phyloP scores from a whole-genome alignment of 768 basidiomycete genomes.

The Tephrocybe sp. region DNA sequence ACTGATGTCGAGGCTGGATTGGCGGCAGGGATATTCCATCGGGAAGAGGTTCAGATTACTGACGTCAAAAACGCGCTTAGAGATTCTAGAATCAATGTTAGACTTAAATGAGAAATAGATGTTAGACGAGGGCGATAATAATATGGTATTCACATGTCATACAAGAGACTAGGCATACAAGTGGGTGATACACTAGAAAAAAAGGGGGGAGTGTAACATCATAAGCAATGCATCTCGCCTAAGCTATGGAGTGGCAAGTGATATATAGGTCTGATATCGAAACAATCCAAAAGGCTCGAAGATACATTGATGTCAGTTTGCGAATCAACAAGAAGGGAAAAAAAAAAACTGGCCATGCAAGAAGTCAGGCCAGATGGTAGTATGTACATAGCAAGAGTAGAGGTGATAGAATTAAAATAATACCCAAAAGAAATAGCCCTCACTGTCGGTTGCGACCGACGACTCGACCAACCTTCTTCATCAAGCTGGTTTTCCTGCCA shows the following conservation, averaged over 20 bases:
- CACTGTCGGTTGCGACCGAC: slow-evolving; percentile 54
- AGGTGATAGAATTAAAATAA: background rate
- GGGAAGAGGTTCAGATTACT: slow-evolving; percentile 78
- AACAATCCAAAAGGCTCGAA: slow-evolving; percentile 15
- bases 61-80: slow-evolving; percentile 70
- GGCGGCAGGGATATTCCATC: slow-evolving; percentile 97
- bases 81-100: slow-evolving; percentile 46
- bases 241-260: slow-evolving; percentile 2
- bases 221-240: slow-evolving; percentile 14
- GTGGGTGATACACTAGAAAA: slow-evolving; percentile 1
- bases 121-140: background rate
- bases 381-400: slow-evolving; percentile 9
- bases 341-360: background rate
- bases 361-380: background rate
- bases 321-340: slow-evolving; percentile 10
- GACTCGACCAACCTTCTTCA: slow-evolving; percentile 76
- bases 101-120: slow-evolving; percentile 13
- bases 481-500: slow-evolving; percentile 66
- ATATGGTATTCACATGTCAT: slow-evolving; percentile 1
- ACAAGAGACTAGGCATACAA: slow-evolving; percentile 11
- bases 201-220: background rate
- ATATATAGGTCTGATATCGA: slow-evolving; percentile 18
- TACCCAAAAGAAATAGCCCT: background rate
- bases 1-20: slow-evolving; percentile 88
- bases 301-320: slow-evolving; percentile 17